These are phyloP conservation scores for Trichopus zeylanicus DNA, from an alignment of 116 monocot genomes.

Conservation along the genomic window DNA sequence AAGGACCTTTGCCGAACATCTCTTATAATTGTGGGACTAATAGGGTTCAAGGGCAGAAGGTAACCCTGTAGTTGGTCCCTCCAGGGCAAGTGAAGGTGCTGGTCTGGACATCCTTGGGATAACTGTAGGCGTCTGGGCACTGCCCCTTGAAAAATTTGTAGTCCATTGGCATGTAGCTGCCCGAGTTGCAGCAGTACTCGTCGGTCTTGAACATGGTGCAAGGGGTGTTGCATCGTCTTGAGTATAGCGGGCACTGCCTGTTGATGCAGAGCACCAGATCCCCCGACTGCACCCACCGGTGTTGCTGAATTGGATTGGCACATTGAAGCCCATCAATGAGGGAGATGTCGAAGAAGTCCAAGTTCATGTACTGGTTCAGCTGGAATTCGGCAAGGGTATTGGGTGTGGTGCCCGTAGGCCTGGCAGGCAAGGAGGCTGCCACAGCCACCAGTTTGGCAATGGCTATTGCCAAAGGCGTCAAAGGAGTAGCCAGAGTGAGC, in stretches of 20 bases:
- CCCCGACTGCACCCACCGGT: neutral
- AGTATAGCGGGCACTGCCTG: neutral
- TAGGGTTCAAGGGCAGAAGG: conserved; percentile 30
- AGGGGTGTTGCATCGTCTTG: neutral
- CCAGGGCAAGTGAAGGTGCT: conserved; percentile 43
- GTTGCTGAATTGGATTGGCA: conserved; percentile 35
- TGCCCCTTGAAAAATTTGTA: conserved; percentile 36
- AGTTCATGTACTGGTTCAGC: conserved; percentile 16
- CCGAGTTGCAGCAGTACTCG: conserved; percentile 26
- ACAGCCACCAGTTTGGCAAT: conserved; percentile 52
- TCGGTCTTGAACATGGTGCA: neutral
- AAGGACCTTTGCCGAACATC: no score
- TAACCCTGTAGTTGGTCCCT: conserved; percentile 34
- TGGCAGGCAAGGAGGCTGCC: conserved; percentile 30
- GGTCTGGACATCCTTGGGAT: conserved; percentile 41
- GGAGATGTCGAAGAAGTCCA: conserved; percentile 47
- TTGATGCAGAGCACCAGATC: conserved; percentile 16
- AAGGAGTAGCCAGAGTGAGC: conserved; percentile 38
- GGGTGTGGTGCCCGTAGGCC: conserved; percentile 13
- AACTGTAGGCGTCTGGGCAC: conserved; percentile 49
- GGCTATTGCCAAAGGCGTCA: conserved; percentile 26
- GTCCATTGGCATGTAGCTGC: conserved; percentile 45
- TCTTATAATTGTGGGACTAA: no score
- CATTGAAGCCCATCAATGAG: conserved; percentile 53
- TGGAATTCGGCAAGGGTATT: conserved; percentile 39